A percentile compares a stretch with the other conserved stretches of the same genome.
Conservation (phyloP, 2,329 filamentous ascomycete genomes). For the Fusarium dlaminii region DNA sequence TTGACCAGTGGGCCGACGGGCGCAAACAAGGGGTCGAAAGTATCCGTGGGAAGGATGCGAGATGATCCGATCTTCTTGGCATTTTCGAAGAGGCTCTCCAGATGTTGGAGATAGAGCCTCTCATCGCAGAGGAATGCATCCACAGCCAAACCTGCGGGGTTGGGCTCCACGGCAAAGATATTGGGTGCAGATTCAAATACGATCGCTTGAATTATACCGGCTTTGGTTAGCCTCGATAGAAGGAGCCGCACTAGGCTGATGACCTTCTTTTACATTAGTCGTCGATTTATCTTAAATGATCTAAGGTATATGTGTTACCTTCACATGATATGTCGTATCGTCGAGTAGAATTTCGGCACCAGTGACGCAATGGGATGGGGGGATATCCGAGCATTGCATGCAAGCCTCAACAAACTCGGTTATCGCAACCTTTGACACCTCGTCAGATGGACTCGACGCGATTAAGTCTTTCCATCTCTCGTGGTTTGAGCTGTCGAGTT, state of each 20-base stretch:
- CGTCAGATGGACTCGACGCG: fast-evolving
- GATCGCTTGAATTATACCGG: fast-evolving
- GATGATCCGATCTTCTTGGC: fast-evolving
- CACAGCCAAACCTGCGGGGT: not conserved
- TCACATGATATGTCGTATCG: fast-evolving
- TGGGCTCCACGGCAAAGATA: fast-evolving
- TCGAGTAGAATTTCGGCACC: fast-evolving
- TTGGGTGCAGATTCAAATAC: not conserved
- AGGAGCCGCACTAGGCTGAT: not conserved
- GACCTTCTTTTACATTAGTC: not conserved
- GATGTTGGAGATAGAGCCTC: fast-evolving
- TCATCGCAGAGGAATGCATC: not conserved
- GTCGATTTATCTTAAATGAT: no score
- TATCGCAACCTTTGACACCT: not conserved
- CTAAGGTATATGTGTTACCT: not conserved
- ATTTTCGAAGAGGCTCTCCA: fast-evolving
- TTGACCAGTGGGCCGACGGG: fast-evolving
- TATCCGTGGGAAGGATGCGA: fast-evolving
- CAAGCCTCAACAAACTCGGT: not conserved
- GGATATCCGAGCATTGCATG: fast-evolving
- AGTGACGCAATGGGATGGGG: fast-evolving
- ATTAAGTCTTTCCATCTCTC: fast-evolving
- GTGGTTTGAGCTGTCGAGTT: not conserved
- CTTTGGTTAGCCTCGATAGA: not conserved
- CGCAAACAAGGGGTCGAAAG: fast-evolving